These are phyloP conservation scores for Venturia pyrina DNA, from an alignment of 2,329 filamentous ascomycete genomes.

Conservation along the genomic window DNA sequence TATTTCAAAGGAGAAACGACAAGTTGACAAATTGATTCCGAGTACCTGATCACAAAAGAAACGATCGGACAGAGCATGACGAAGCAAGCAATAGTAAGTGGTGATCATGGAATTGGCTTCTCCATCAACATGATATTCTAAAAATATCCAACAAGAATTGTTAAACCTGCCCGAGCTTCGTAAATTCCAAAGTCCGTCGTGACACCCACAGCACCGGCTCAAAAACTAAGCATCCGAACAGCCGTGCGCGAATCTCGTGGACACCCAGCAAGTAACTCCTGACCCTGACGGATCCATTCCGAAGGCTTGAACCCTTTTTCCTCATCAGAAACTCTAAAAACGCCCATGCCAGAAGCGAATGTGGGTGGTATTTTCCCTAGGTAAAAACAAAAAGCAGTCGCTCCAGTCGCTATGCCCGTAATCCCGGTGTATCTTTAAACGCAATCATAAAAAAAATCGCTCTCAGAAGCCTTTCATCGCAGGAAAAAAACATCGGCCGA, in stretches of 20 bases:
- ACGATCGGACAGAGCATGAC: background rate
- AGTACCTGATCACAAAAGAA: background rate
- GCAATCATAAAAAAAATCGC: background rate
- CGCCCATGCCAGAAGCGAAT: slow-evolving; percentile 1
- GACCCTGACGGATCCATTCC: background rate
- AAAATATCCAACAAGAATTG: background rate
- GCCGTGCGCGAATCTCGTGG: background rate
- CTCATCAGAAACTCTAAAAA: background rate
- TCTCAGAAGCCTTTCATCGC: background rate
- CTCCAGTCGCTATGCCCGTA: background rate
- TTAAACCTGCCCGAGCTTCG: background rate
- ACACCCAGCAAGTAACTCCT: background rate
- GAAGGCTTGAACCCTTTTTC: background rate
- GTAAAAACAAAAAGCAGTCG: background rate
- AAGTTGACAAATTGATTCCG: too few species aligned
- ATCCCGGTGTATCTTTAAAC: background rate
- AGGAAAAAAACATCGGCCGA: background rate
- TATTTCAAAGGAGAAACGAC: background rate
- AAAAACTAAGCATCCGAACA: background rate
- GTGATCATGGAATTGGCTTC: background rate
- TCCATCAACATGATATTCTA: background rate
- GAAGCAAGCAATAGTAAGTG: background rate
- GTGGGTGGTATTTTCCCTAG: background rate
- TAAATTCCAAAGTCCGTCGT: background rate
- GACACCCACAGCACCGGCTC: background rate